Conservation (phyloP, 495 filamentous ascomycete genomes). For the Poronia punctata region DNA sequence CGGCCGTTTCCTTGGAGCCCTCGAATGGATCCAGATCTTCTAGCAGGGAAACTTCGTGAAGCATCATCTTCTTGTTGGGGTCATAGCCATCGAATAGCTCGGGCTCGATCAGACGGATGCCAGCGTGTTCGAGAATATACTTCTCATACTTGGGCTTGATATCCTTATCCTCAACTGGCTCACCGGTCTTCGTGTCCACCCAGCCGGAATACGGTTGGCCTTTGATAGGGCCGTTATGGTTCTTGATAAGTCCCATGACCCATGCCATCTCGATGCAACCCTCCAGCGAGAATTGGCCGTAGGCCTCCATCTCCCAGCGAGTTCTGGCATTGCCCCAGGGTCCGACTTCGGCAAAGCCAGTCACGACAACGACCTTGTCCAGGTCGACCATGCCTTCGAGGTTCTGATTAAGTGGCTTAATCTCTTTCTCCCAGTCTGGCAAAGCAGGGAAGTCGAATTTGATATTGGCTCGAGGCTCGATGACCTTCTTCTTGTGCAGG, state of each 20-base stretch:
- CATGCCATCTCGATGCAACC: constrained; percentile 99
- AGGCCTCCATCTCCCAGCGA: constrained; percentile 98
- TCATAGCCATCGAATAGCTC: constrained; percentile 97
- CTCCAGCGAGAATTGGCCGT: constrained; percentile 93
- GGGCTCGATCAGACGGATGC: constrained; percentile 95
- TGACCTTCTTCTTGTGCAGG: constrained; percentile 87
- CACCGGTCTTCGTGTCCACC: constrained; percentile 89
- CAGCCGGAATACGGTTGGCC: constrained; percentile 94
- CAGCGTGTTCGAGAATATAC: constrained; percentile 89
- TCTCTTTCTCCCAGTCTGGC: constrained; percentile 84
- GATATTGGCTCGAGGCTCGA: constrained; percentile 94
- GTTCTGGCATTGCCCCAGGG: constrained; percentile 98
- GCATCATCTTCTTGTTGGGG: constrained; percentile 94
- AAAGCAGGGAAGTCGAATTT: constrained; percentile 89
- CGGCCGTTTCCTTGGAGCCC: constrained; percentile 90
- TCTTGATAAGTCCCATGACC: constrained; percentile 99
- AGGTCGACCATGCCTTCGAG: constrained; percentile 98
- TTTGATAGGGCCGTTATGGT: constrained; percentile 97
- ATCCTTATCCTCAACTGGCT: constrained; percentile 97
- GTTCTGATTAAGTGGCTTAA: constrained; percentile 77
- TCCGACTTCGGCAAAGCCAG: constrained; percentile 92
- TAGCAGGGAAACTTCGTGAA: constrained; percentile 95
- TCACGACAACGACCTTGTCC: constrained; percentile 95
- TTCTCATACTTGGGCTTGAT: constrained; percentile 96
- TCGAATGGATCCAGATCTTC: constrained; percentile 97